Conservation (phyloP, 169 alveolate genomes). For the Cryptosporidium bovis region DNA sequence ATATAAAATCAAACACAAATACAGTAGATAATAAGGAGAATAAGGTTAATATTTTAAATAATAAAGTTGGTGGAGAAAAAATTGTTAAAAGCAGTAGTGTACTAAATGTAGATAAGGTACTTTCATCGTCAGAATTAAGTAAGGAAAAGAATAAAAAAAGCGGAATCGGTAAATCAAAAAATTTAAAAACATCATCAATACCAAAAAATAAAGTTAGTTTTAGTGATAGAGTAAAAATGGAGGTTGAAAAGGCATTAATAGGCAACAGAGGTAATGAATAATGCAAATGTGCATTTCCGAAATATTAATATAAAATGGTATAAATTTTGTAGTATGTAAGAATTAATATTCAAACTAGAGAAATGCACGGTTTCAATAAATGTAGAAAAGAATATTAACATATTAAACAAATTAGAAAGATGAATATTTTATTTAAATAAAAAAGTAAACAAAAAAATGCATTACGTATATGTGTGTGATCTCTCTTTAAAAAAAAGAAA, state of each 20-base stretch:
- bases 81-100: background rate
- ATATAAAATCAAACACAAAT: background rate
- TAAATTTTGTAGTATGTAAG: too few species aligned
- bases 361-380: too few species aligned
- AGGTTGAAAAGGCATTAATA: conserved; percentile 34
- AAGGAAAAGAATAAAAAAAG: background rate
- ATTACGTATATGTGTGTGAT: too few species aligned
- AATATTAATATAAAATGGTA: too few species aligned
- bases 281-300: too few species aligned
- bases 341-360: too few species aligned
- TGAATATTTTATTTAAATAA: background rate
- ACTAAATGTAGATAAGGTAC: background rate
- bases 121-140: background rate
- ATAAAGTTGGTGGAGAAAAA: background rate
- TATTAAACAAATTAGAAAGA: too few species aligned
- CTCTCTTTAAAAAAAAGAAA: too few species aligned
- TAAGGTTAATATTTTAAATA: conserved; percentile 6
- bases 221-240: conserved; percentile 64
- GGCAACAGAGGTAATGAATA: too few species aligned
- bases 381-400: too few species aligned
- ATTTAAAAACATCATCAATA: background rate
- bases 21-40: background rate
- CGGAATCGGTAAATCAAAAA: conserved; percentile 2
- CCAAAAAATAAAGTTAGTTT: conserved; percentile 49
- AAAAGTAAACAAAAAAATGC: background rate